phyloP scores from a whole-genome alignment of 108 stramenopile genomes.

The Cyclotella baltica region DNA sequence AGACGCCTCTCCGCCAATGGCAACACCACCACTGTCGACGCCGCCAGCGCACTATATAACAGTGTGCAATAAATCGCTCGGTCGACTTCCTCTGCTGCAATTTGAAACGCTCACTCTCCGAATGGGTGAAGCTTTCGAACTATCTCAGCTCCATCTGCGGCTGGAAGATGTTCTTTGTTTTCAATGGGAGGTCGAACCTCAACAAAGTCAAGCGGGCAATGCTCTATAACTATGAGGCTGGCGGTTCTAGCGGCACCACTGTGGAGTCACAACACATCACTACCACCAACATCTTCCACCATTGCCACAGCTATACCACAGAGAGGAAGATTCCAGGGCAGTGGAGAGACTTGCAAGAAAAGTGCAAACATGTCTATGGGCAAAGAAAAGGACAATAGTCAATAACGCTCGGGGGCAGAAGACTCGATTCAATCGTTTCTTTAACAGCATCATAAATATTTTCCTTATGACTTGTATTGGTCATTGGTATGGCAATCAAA shows the following conservation, averaged over 20 bases:
- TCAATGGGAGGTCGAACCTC: too few species aligned
- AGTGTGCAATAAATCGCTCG: too few species aligned
- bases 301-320: conserved; percentile 6
- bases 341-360: neutral
- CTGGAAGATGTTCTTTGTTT: too few species aligned
- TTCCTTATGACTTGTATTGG: conserved; percentile 41
- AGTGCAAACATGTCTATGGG: conserved; percentile 14
- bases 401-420: conserved; percentile 52
- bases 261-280: neutral
- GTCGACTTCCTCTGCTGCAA: too few species aligned
- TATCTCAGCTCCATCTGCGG: too few species aligned
- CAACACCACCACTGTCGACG: too few species aligned
- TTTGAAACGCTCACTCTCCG: too few species aligned
- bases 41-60: too few species aligned
- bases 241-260: neutral
- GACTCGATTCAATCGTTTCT: conserved; percentile 39
- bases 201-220: too few species aligned
- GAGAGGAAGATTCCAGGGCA: conserved; percentile 10
- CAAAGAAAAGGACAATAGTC: conserved; percentile 36
- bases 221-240: too few species aligned
- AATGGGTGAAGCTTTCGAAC: too few species aligned
- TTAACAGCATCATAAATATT: conserved; percentile 22
- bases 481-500: conserved; percentile 48
- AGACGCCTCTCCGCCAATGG: too few species aligned
- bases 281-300: neutral